Conservation (phyloP, 371 early-diverging fungal species). For the Fennellomyces sp. region DNA sequence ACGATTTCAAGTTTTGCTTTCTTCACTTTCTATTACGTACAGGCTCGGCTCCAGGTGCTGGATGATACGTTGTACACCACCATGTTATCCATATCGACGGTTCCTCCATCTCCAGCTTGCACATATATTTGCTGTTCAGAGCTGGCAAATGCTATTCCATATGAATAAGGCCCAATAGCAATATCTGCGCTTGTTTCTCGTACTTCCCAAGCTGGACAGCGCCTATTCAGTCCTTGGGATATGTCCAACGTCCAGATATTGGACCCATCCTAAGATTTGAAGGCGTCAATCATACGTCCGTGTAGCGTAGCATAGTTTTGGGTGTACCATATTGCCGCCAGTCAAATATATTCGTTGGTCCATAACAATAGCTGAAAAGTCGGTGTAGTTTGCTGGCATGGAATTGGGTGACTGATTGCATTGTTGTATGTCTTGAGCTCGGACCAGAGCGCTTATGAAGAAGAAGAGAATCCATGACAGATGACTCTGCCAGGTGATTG, state of each 20-base stretch:
- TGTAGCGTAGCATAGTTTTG: not conserved
- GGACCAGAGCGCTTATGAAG: not conserved
- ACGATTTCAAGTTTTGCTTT: too few species aligned
- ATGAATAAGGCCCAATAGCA: slow-evolving; percentile 20
- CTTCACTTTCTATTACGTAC: not conserved
- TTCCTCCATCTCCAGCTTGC: slow-evolving; percentile 26
- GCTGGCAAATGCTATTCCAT: slow-evolving; percentile 39
- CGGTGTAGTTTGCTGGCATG: slow-evolving; percentile 17
- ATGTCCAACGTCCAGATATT: slow-evolving; percentile 32
- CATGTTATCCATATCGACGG: slow-evolving; percentile 21
- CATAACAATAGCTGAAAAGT: slow-evolving; percentile 23
- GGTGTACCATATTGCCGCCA: slow-evolving; percentile 18
- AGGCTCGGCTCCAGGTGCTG: slow-evolving; percentile 9
- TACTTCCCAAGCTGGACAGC: slow-evolving; percentile 24
- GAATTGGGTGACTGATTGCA: not conserved
- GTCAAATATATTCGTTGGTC: slow-evolving; percentile 13
- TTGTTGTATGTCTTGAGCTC: slow-evolving; percentile 7
- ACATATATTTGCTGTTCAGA: slow-evolving; percentile 19
- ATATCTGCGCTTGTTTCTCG: not conserved
- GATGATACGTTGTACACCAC: slow-evolving; percentile 19
- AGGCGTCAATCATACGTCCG: too few species aligned
- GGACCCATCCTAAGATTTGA: slow-evolving; percentile 16
- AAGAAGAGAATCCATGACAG: not conserved
- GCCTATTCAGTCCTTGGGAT: slow-evolving; percentile 21
- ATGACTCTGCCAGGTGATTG: not conserved